A percentile compares a stretch with the other conserved stretches of the same genome.
Evolutionary conservation across 495 filamentous ascomycete genomes (phyloP).

Genomic region (Lophiotrema nucula): DNA sequence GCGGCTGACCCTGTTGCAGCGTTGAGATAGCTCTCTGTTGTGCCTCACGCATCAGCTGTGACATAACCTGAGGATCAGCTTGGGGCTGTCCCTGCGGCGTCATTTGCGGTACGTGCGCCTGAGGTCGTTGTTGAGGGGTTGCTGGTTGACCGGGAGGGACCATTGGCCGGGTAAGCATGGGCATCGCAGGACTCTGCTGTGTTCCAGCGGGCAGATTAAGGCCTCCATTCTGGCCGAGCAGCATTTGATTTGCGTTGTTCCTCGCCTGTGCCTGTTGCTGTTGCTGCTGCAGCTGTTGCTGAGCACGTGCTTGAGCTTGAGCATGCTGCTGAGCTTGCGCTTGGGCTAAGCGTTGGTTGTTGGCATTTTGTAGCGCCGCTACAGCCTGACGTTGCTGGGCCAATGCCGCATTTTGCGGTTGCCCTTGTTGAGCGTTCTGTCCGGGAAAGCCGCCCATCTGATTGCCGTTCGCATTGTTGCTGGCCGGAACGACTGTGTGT

Average conservation of each 20-base stretch:
- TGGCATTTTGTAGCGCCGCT: conserved; percentile 39
- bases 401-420: conserved; percentile 43
- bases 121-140: conserved; percentile 33
- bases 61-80: conserved; percentile 23
- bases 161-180: conserved; percentile 60
- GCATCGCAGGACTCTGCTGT: conserved; percentile 57
- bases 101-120: conserved; percentile 23
- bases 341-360: conserved; percentile 42
- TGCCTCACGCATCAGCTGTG: conserved; percentile 30
- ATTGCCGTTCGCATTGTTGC: conserved; percentile 52
- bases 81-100: conserved; percentile 21
- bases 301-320: conserved; percentile 41
- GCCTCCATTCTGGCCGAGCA: conserved; percentile 50
- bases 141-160: conserved; percentile 42
- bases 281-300: conserved; percentile 29
- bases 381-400: conserved; percentile 29
- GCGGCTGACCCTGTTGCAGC: conserved; percentile 11
- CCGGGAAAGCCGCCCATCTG: conserved; percentile 44
- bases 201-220: conserved; percentile 46
- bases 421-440: conserved; percentile 44
- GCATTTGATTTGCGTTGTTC: conserved; percentile 46
- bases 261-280: conserved; percentile 32
- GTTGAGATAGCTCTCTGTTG: conserved; percentile 24
- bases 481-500: conserved; percentile 66
- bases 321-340: conserved; percentile 44